Evolutionary conservation across 1,284 basidiomycete genomes (phyloP), one percentile per base, ranked within the genome.

Genomic region (Moniliophthora roreri): DNA sequence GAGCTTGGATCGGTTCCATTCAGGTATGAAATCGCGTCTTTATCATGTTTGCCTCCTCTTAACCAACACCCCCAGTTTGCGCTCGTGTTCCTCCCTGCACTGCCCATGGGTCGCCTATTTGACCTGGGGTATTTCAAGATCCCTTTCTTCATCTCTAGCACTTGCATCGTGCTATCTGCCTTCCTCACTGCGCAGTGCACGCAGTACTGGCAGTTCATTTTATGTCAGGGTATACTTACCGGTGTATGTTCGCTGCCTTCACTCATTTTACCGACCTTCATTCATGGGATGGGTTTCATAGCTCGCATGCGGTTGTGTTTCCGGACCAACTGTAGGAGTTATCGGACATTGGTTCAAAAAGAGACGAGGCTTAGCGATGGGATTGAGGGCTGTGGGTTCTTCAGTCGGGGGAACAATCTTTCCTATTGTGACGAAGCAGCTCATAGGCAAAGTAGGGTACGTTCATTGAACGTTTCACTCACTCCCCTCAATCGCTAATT

Each of bases 141-240:
- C 0, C 74, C 77, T 1, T 60, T 78, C 18, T 54, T 72, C 16
- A 15, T 63, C 7, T 69, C 72, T 15, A 72, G 72, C n/a, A 47
- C 60, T 5, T 46, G 77, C 15, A 69, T 81, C 45, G 68, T 79
- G n/a, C 60, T 75, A 8, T 70, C 69, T 11, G 72, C 78, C 2
- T 74, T 82, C 63, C 69, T 82, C 48, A 70, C 75, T 7, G 77
- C 76, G 0, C 68, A 82, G 58, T 77, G 78, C 53, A 75, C 56
- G 4, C 51, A 70, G 53, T 83, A 77, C 62, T 84, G 76, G 71
- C 80, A 83, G 26, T 71, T 79, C 48, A 52, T 80, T 6, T 67
- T 80, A 3, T 76, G 74, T 46, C 78, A 80, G 48, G 78, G 78
- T 1, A 55, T 79, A 23, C 67, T 66, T 5, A 57, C 72, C 23